These are phyloP conservation scores for Mrakiaceae sp. DNA, from an alignment of 1,284 basidiomycete genomes.

Conservation along the genomic window DNA sequence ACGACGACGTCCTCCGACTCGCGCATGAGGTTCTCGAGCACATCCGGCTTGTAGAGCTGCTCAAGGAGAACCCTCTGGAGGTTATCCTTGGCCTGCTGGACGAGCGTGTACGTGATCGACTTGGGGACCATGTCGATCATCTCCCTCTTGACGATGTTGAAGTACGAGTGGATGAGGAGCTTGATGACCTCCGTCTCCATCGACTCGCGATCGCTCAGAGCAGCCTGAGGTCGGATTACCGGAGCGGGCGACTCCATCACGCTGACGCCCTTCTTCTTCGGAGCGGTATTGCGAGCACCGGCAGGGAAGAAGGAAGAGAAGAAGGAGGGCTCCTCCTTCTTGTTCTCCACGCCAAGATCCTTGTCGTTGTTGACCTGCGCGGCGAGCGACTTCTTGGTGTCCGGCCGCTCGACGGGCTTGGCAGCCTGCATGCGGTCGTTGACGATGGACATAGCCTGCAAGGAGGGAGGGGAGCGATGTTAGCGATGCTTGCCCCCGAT, in stretches of 20 bases:
- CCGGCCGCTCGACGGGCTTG: constrained; percentile 53
- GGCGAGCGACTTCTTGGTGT: constrained; percentile 56
- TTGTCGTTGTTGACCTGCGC: constrained; percentile 76
- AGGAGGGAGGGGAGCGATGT: background rate
- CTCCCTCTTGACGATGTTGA: constrained; percentile 95
- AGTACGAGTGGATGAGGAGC: constrained; percentile 83
- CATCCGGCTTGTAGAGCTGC: constrained; percentile 27
- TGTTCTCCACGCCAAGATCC: constrained; percentile 81
- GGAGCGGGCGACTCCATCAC: constrained; percentile 88
- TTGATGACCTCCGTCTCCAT: constrained; percentile 99
- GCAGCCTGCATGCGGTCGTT: constrained; percentile 68
- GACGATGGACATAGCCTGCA: constrained; percentile 80
- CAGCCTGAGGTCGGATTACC: constrained; percentile 81
- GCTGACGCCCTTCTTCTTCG: constrained; percentile 63
- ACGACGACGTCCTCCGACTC: constrained; percentile 56
- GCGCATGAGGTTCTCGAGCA: constrained; percentile 17
- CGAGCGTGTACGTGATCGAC: constrained; percentile 41
- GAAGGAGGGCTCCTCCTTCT: constrained; percentile 83
- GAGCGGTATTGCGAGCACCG: constrained; percentile 38
- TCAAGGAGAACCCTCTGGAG: constrained; percentile 29
- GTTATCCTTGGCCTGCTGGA: constrained; percentile 37
- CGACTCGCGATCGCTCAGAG: constrained; percentile 84
- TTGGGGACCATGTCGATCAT: constrained; percentile 98
- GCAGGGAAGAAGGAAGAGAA: constrained; percentile 81
- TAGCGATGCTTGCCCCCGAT: background rate